These are phyloP conservation scores for Zychaea mexicana DNA, from an alignment of 371 early-diverging fungal genomes.

Conservation along the genomic window DNA sequence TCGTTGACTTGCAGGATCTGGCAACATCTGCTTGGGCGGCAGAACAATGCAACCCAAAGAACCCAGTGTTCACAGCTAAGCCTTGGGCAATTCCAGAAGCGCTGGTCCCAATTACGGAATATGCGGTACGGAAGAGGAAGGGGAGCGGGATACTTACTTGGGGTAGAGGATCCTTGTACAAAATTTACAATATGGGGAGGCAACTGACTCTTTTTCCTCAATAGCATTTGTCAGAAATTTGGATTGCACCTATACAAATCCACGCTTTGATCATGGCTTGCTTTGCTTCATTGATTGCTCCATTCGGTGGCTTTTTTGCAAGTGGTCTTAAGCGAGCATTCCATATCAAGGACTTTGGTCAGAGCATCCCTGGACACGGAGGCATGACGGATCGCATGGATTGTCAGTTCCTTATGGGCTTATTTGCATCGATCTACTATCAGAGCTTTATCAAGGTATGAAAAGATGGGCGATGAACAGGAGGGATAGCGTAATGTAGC, in stretches of 20 bases:
- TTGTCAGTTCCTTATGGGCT: constrained; percentile 97
- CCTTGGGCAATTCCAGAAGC: constrained; percentile 34
- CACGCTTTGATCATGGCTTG: constrained; percentile 89
- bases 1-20: constrained; percentile 28
- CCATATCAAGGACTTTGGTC: constrained; percentile 98
- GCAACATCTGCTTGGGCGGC: constrained; percentile 49
- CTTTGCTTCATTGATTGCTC: constrained; percentile 97
- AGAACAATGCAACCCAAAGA: constrained; percentile 40
- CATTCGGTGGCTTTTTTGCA: constrained; percentile 99
- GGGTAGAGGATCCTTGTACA: too few species aligned
- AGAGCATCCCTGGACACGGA: constrained; percentile 98
- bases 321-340: constrained; percentile 98
- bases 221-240: constrained; percentile 36
- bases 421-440: constrained; percentile 93
- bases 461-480: background rate
- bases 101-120: constrained; percentile 14
- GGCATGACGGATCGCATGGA: constrained; percentile 99
- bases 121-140: constrained; percentile 19
- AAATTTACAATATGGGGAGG: too few species aligned
- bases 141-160: too few species aligned
- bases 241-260: constrained; percentile 83
- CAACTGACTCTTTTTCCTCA: constrained; percentile 12
- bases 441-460: constrained; percentile 81
- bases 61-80: constrained; percentile 44
- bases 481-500: background rate